Conservation (phyloP, 495 filamentous ascomycete species). For the Jackrogersella multiformis region DNA sequence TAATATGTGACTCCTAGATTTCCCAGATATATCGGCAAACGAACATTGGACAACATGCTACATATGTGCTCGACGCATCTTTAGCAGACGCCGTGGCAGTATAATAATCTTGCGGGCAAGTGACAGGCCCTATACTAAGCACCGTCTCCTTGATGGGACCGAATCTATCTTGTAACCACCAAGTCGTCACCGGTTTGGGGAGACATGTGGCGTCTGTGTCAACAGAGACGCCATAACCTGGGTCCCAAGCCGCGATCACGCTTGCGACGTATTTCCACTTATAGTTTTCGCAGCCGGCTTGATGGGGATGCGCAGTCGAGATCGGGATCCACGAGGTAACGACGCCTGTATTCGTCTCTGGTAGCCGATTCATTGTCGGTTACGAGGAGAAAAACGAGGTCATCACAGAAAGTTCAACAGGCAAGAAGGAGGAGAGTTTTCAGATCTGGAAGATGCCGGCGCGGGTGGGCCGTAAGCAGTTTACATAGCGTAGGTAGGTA, state of each 20-base stretch:
- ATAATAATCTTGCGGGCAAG: constrained; percentile 45
- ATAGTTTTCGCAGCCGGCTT: constrained; percentile 32
- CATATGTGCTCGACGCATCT: constrained; percentile 33
- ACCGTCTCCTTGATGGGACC: constrained; percentile 26
- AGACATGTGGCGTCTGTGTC: constrained; percentile 26
- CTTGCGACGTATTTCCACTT: constrained; percentile 28
- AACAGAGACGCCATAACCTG: constrained; percentile 39
- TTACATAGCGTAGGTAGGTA: constrained; percentile 5
- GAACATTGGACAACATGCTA: constrained; percentile 47
- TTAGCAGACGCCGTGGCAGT: constrained; percentile 41
- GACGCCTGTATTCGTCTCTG: constrained; percentile 38
- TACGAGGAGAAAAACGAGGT: constrained; percentile 8
- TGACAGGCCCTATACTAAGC: constrained; percentile 40
- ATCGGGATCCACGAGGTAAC: constrained; percentile 46
- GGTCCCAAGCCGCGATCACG: constrained; percentile 39
- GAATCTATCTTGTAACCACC: constrained; percentile 41
- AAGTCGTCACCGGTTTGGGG: constrained; percentile 42
- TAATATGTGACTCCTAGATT: constrained; percentile 3
- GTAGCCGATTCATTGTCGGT: constrained; percentile 38
- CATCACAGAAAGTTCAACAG: constrained; percentile 3
- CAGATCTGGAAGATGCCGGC: constrained; percentile 12
- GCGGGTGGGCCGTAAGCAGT: constrained; percentile 21
- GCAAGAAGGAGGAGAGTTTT: constrained; percentile 9
- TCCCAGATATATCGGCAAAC: constrained; percentile 9
- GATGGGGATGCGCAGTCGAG: constrained; percentile 32